Evolutionary conservation across 2,329 filamentous ascomycete genomes (phyloP).

Genomic region (Alternaria hordeiaustralica): DNA sequence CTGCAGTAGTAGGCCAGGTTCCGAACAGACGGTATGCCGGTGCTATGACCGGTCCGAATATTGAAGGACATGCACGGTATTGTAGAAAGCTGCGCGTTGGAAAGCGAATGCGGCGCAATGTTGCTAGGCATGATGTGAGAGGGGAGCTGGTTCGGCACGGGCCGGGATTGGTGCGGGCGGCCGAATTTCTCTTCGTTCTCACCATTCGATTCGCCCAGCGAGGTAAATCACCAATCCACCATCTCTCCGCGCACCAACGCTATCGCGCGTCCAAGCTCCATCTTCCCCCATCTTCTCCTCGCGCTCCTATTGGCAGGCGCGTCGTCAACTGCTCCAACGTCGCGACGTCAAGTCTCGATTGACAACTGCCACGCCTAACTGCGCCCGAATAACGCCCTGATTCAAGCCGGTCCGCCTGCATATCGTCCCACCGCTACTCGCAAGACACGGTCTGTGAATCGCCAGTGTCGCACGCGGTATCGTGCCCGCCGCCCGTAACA

Average conservation of each 20-base stretch:
- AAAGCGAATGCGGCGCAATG: neutral
- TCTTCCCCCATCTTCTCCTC: conserved; percentile 14
- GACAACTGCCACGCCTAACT: conserved; percentile 20
- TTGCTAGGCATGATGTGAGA: neutral
- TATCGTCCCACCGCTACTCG: conserved; percentile 18
- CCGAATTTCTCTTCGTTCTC: conserved; percentile 1
- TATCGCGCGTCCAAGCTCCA: conserved; percentile 12
- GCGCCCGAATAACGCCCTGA: conserved; percentile 16
- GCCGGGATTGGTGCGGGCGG: conserved; percentile 6
- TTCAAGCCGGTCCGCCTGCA: conserved; percentile 14
- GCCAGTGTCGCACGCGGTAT: conserved; percentile 21
- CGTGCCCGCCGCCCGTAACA: conserved; percentile 2
- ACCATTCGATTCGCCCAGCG: neutral
- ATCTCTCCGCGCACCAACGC: conserved; percentile 4
- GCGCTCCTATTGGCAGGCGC: conserved; percentile 18
- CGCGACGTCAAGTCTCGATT: conserved; percentile 12
- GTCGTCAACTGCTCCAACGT: conserved; percentile 9
- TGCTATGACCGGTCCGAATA: neutral
- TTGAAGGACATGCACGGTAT: neutral
- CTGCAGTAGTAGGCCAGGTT: conserved; percentile 5
- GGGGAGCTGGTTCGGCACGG: conserved; percentile 1
- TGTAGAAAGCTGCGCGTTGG: neutral
- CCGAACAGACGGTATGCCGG: conserved; percentile 2
- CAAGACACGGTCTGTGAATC: conserved; percentile 2
- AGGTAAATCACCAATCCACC: neutral